Base-by-base conservation (phyloP, 306 rosid genomes). In the Medicago lupulina region DNA sequence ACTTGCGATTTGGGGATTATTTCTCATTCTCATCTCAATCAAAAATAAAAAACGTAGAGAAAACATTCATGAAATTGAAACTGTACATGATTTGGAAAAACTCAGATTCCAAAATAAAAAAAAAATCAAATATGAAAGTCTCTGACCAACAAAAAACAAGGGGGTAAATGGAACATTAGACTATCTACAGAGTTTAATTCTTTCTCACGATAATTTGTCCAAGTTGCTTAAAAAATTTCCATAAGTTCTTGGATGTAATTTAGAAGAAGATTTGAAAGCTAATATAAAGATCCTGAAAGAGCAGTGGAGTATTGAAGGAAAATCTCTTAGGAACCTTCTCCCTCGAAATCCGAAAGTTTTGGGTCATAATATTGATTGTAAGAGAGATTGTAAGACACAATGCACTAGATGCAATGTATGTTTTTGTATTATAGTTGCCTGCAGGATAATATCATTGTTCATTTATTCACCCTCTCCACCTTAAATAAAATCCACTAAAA, bases 161-260 rank as follows among this genome's bases (percentile, higher is more conserved):
- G n/a, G n/a, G n/a, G 81, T 95, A 19, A 85, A 81, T 11, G 91
- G 63, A 65, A 82, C 70, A 81, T 41, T 95, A 71, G 91, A 92
- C 53, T 95, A 88, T 61, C 77, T 95, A 44, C 83, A 88, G 88
- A 86, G 86, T 75, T 88, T 92, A 75, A 84, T 76, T 79, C 97
- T 95, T 38, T 89, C 97, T 5, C 82, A 92, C 12, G 93, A 92
- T 4, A 97, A 95, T 80, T 83, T 95, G 18, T 57, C 76, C 75
- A 92, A 92, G 88, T 67, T 95, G 87, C 92, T 95, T 5, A 92
- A 90, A 79, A 95, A 89, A 80, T 95, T 95, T 75, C 97, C 97
- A 0, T 97, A 95, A 84, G 95, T 86, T 86, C 93, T 95, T 65
- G 98, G 97, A 78, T 95, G 98, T 74, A 67, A 82, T 62, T 84